A percentile compares a stretch with the other conserved stretches of the same genome.
Evolutionary conservation across 2,329 filamentous ascomycete genomes (phyloP).

Genomic region (Epichloe gansuensis): DNA sequence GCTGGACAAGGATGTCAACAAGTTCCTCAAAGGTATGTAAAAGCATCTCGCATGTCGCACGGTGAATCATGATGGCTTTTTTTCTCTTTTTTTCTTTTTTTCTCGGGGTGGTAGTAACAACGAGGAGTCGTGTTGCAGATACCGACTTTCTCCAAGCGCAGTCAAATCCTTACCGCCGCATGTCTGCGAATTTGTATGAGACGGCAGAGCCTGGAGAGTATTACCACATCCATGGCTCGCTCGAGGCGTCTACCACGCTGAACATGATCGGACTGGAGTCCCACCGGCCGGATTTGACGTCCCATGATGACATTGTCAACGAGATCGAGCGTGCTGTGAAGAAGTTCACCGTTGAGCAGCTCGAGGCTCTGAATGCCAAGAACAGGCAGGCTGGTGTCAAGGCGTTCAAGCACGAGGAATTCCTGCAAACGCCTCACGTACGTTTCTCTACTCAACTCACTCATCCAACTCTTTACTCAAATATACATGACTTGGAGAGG

Average conservation of each 20-base stretch:
- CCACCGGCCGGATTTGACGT: constrained; percentile 45
- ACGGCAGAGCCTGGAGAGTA: constrained; percentile 55
- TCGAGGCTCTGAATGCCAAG: constrained; percentile 45
- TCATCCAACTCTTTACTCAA: no score
- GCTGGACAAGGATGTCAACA: constrained; percentile 20
- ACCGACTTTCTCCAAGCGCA: constrained; percentile 62
- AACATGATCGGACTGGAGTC: constrained; percentile 58
- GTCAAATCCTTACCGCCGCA: constrained; percentile 56
- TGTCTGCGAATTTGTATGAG: constrained; percentile 61
- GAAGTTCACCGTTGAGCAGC: constrained; percentile 38
- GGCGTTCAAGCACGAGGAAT: constrained; percentile 47
- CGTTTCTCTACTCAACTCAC: constrained; percentile 2
- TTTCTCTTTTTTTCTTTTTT: no score
- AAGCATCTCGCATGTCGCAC: not conserved
- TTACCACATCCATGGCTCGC: constrained; percentile 64
- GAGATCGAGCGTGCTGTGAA: constrained; percentile 48
- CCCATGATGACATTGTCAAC: constrained; percentile 46
- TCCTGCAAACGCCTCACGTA: constrained; percentile 37
- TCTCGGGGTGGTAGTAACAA: not conserved
- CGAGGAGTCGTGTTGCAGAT: constrained; percentile 31
- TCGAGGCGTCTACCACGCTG: constrained; percentile 58
- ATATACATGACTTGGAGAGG: no score
- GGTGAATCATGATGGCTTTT: no score
- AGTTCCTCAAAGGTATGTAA: constrained; percentile 2
- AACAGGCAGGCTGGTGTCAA: constrained; percentile 48